Percentiles rank a stretch among this genome's conserved stretches.
Conservation (phyloP, 2,329 filamentous ascomycete species). For the Herpotrichia juniperi region DNA sequence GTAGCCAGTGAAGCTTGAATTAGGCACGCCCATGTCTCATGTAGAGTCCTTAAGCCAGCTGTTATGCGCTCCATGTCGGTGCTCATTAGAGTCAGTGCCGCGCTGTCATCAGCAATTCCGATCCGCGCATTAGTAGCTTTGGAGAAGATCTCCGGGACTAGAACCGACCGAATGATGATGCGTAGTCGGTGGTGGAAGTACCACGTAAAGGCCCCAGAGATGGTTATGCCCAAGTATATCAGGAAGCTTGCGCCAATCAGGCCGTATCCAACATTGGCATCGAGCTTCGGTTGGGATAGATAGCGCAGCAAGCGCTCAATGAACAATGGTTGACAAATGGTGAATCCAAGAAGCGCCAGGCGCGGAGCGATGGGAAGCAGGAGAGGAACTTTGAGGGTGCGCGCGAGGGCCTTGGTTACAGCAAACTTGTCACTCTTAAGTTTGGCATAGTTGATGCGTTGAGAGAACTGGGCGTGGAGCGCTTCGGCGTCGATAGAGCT, state of each 20-base stretch:
- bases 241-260: conserved; percentile 18
- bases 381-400: background rate
- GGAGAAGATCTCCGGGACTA: background rate
- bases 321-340: conserved; percentile 24
- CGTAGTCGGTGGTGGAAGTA: conserved; percentile 18
- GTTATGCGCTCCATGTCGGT: conserved; percentile 18
- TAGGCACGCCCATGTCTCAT: conserved; percentile 19
- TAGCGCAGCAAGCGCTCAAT: conserved; percentile 8
- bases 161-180: conserved; percentile 17
- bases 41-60: conserved; percentile 12
- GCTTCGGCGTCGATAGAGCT: background rate
- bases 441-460: background rate
- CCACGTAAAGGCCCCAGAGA: conserved; percentile 12
- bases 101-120: too few species aligned
- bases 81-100: conserved; percentile 12
- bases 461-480: background rate
- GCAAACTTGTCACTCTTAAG: too few species aligned
- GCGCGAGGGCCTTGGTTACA: background rate
- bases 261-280: background rate
- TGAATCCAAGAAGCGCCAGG: conserved; percentile 9
- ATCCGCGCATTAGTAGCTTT: too few species aligned
- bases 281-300: background rate
- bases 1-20: conserved; percentile 2
- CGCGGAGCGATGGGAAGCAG: conserved; percentile 2
- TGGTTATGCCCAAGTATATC: conserved; percentile 17